Evolutionary conservation across 1,139 yeast genomes (phyloP).

Genomic region (Fermentozyma sake): DNA sequence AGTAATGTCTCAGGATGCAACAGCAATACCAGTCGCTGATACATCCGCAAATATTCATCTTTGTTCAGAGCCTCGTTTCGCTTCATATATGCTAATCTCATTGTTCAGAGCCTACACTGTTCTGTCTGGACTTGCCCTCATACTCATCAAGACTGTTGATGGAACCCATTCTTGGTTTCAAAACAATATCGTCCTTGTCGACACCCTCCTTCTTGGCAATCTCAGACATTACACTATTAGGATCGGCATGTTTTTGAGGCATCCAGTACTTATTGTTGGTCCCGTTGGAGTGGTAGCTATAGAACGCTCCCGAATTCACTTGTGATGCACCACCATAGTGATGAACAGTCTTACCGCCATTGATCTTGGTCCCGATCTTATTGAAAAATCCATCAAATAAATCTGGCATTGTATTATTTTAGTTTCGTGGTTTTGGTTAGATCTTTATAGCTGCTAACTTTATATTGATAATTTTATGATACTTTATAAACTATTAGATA

Average conservation of each 20-base stretch:
- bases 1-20: too few relatives aligned
- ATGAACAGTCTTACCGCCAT: conserved; percentile 30
- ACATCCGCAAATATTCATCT: too few relatives aligned
- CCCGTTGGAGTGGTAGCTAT: conserved; percentile 32
- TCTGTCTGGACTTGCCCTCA: conserved; percentile 13
- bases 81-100: too few relatives aligned
- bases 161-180: conserved; percentile 17
- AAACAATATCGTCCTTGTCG: conserved; percentile 2
- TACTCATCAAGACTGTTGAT: conserved; percentile 10
- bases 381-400: conserved; percentile 39
- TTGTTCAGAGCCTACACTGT: conserved; percentile 9
- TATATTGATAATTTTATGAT: too few relatives aligned
- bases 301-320: conserved; percentile 36
- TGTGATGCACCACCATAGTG: conserved; percentile 30
- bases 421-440: too few relatives aligned
- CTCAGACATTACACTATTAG: neutral
- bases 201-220: neutral
- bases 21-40: too few relatives aligned
- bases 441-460: too few relatives aligned
- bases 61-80: too few relatives aligned
- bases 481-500: too few relatives aligned
- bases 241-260: conserved; percentile 14
- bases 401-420: conserved; percentile 40
- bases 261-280: conserved; percentile 42
- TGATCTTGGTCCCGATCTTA: conserved; percentile 26